Evolutionary conservation across 2,329 filamentous ascomycete genomes (phyloP).

Genomic region (Periconia sp.): DNA sequence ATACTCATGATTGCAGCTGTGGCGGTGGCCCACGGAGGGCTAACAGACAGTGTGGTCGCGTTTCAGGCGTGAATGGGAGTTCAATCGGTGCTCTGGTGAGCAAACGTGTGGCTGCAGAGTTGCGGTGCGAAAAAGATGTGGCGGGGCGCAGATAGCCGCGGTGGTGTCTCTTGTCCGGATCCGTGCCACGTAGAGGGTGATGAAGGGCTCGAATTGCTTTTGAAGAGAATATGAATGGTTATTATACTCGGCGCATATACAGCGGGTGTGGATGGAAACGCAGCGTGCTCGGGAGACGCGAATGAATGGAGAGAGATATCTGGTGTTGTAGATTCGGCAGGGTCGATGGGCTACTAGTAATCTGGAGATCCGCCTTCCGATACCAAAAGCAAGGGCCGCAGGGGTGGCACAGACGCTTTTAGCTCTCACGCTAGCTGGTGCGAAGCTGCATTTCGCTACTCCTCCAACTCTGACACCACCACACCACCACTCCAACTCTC

Average conservation of each 20-base stretch:
- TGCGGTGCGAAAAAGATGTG: slow-evolving; percentile 1
- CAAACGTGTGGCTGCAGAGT: neutral
- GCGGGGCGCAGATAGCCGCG: slow-evolving; percentile 10
- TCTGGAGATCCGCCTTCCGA: too few relatives aligned
- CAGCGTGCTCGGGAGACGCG: too few relatives aligned
- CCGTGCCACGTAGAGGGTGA: too few relatives aligned
- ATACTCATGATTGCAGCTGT: slow-evolving; percentile 33
- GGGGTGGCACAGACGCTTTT: neutral
- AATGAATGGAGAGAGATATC: too few relatives aligned
- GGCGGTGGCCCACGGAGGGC: slow-evolving; percentile 17
- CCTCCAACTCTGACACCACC: slow-evolving; percentile 11
- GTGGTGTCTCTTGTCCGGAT: neutral
- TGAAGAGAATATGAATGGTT: too few relatives aligned
- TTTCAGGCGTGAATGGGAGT: slow-evolving; percentile 1
- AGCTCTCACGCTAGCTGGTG: too few relatives aligned
- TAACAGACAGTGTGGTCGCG: neutral
- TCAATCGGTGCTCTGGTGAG: neutral
- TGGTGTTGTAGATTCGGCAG: too few relatives aligned
- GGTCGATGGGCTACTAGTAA: too few relatives aligned
- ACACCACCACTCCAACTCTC: slow-evolving; percentile 27
- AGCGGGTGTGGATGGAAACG: too few relatives aligned
- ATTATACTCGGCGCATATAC: too few relatives aligned
- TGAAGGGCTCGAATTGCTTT: too few relatives aligned
- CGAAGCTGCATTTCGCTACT: neutral
- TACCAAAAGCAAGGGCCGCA: too few relatives aligned